Base-by-base conservation (phyloP, 805 yeast genomes). In the Sugiyamaella chiloensis region DNA sequence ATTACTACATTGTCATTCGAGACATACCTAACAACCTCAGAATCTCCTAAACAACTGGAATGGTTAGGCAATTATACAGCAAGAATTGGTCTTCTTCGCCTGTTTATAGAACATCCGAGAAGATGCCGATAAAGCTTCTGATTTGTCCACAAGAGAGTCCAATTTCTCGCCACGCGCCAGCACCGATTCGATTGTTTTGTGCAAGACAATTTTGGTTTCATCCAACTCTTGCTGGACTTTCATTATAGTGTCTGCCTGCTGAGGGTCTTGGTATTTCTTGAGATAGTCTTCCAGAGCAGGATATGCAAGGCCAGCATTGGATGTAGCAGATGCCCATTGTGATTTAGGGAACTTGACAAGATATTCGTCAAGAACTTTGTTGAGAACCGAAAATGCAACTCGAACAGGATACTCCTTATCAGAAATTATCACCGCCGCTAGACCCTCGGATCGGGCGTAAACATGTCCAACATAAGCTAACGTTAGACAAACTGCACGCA, bases 181-280 rank as follows among this genome's bases (percentile, higher is more conserved):
- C 6, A 93, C 96, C 52, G 85, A 77, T 68, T 93, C 97, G 57
- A 93, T 91, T 40, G 97, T 89, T 71, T 91, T 90, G 70, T 93
- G 98, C 61, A 93, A 74, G 34, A 90, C 96, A 59, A 91, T 87
- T 73, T 93, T 93, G 30, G 99, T 93, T 64, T 93, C 99, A 67
- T 93, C 99, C 60, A 93, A 78, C 68, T 93, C 99, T 64, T 89
- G 95, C 72, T 93, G 99, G 19, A 93, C 99, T 66, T 85, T 86
- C 95, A 93, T 84, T 53, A 93, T 81, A 8, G 96, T 85, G 66
- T 93, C 99, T 0, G 98, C 98, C 72, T 93, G 96, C 35, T 85
- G 76, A 24, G 99, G 99, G 65, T 93, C 96, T 71, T 93, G 99
- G 70, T 93, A 93, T 62, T 87, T 87, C 59, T 73, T 70, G 57